Percentiles rank a stretch among this genome's conserved stretches.
Conservation (phyloP, 2,329 filamentous ascomycete genomes). For the Teratosphaeria epicoccoides region DNA sequence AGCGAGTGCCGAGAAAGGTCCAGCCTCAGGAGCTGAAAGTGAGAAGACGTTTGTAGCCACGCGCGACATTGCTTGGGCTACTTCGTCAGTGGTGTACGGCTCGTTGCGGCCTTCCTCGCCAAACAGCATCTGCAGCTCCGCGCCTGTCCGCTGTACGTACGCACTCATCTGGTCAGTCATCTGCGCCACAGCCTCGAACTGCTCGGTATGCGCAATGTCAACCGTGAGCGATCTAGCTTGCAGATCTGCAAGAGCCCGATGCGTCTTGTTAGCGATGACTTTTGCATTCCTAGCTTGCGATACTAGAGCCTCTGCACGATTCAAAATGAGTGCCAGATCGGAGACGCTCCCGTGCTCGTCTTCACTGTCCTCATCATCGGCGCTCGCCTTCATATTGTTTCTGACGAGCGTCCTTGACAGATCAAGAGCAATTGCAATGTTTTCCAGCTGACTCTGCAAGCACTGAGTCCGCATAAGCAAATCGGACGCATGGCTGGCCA, state of each 20-base stretch:
- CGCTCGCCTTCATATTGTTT: constrained; percentile 46
- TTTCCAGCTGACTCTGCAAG: constrained; percentile 74
- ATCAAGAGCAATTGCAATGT: constrained; percentile 56
- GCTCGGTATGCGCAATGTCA: constrained; percentile 52
- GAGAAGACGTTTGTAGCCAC: constrained; percentile 44
- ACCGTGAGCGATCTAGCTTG: constrained; percentile 65
- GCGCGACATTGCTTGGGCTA: constrained; percentile 52
- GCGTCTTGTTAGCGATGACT: constrained; percentile 68
- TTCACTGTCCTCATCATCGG: constrained; percentile 40
- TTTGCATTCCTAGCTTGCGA: constrained; percentile 72
- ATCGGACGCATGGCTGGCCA: constrained; percentile 67
- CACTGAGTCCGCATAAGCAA: constrained; percentile 65
- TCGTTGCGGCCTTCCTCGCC: constrained; percentile 62
- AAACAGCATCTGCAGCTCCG: constrained; percentile 54
- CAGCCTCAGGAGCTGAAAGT: constrained; percentile 45
- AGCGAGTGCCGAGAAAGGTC: constrained; percentile 59
- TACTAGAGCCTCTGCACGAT: constrained; percentile 61
- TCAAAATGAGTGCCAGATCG: constrained; percentile 49
- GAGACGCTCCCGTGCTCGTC: constrained; percentile 47
- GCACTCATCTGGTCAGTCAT: constrained; percentile 54
- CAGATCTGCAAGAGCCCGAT: constrained; percentile 67
- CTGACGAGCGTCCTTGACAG: constrained; percentile 57
- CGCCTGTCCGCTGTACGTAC: constrained; percentile 57
- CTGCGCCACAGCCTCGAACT: constrained; percentile 60
- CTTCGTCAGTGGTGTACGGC: constrained; percentile 55